Base-by-base conservation (phyloP, 2,329 filamentous ascomycete genomes). In the Bipolaris victoriae region DNA sequence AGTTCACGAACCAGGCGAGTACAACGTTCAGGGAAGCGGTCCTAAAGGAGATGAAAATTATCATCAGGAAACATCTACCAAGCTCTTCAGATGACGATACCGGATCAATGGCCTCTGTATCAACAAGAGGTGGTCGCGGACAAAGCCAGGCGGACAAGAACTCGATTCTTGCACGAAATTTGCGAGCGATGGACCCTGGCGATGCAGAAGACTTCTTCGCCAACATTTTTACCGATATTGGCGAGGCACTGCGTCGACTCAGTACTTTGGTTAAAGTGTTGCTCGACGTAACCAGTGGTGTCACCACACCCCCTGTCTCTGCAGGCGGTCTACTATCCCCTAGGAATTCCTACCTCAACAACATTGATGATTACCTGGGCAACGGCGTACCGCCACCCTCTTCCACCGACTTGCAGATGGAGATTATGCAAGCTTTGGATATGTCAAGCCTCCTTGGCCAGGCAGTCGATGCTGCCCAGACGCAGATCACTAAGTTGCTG, bases 1-100 rank as follows among this genome's bases (percentile, higher is more conserved):
- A 88, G 62, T 88, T 95, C 69, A 90, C 94, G 2, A 87, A 88
- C 3, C 86, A 88, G 35, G 95, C 95, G 18, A 90, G 92, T n/a
- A 84, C 88, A 37, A 87, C 88, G 0, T 98, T 95, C 75, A 87
- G 94, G 63, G 92, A 96, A 39, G 85, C 90, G 0, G 87, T 96
- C 11, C 80, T 96, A 60, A 88, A 90, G 48, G 95, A 99, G 76
- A 89, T 98, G 73, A 90, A 94, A 67, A 88, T 86, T 33, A 81
- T 98, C 47, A 94, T 99, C 48, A 86, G 92, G 52, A 86, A 88
- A 55, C 90, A 94, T 22, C 82, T 99, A 37, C 95, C 95, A 0
- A 97, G 92, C 70, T 96, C 94, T 10, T 95, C 87, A 66, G 95
- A 99, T 58, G 94, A 98, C 65, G 95, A 99, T 72, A 91, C 89